phyloP scores from a whole-genome alignment of 371 early-diverging fungal genomes.

The Mucor circinelloides region DNA sequence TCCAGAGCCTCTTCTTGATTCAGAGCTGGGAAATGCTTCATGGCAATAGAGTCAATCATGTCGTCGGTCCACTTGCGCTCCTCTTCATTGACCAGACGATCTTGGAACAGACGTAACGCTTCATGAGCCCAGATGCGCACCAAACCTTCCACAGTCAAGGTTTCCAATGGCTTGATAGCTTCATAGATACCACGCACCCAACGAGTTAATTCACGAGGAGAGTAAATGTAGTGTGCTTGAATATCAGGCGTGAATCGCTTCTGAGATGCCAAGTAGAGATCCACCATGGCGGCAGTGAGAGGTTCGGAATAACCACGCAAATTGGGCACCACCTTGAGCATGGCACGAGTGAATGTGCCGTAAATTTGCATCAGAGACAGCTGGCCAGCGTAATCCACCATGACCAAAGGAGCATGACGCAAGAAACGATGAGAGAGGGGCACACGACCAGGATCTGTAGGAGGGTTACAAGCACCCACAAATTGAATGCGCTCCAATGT shows the following conservation, averaged over 20 bases:
- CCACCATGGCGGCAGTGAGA: slow-evolving; percentile 97
- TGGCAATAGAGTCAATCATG: slow-evolving; percentile 83
- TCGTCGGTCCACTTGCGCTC: slow-evolving; percentile 95
- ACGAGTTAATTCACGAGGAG: slow-evolving; percentile 98
- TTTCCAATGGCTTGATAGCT: slow-evolving; percentile 87
- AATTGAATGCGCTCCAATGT: slow-evolving; percentile 95
- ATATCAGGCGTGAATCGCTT: slow-evolving; percentile 93
- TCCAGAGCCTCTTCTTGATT: slow-evolving; percentile 73
- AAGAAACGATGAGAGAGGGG: slow-evolving; percentile 95
- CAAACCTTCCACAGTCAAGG: slow-evolving; percentile 82
- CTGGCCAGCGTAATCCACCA: slow-evolving; percentile 98
- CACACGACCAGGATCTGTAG: slow-evolving; percentile 98
- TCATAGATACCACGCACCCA: slow-evolving; percentile 98
- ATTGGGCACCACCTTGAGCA: slow-evolving; percentile 93
- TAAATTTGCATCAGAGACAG: slow-evolving; percentile 95
- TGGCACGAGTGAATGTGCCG: slow-evolving; percentile 89
- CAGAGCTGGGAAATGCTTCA: slow-evolving; percentile 86
- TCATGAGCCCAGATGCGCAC: slow-evolving; percentile 98
- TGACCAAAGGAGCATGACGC: slow-evolving; percentile 94
- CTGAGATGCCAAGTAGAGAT: slow-evolving; percentile 91
- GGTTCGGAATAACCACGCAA: slow-evolving; percentile 92
- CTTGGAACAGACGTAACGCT: slow-evolving; percentile 97
- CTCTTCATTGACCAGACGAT: slow-evolving; percentile 89
- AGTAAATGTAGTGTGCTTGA: slow-evolving; percentile 98
- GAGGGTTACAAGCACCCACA: slow-evolving; percentile 99